Evolutionary conservation across 1,284 basidiomycete species (phyloP), one percentile per base, ranked within the genome.

Genomic region (Puccinia sorghi): DNA sequence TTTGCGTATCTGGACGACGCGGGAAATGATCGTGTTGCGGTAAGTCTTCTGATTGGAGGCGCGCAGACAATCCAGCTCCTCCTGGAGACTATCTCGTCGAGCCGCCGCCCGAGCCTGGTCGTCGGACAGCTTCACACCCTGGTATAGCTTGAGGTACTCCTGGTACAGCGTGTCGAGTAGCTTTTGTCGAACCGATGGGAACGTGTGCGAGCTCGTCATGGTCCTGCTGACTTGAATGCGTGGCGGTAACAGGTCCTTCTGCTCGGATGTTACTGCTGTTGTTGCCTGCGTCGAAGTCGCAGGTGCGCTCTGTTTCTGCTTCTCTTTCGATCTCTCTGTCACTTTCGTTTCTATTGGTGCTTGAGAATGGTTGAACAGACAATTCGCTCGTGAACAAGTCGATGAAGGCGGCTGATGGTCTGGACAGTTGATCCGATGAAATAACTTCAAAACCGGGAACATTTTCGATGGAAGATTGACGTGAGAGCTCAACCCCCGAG

Each of bases 11-110:
- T 90, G 85, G 7, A 90, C 90, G 72, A 91, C 88, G 72, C 89
- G 90, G 67, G 88, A 88, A 63, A 93, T 93, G 37, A 91, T 87
- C 27, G 90, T 90, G 86, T 91, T 90, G 66, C 91, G 89, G 84
- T 94, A 94, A 0, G 92, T 92, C 54, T 88, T 82, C 84, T 92
- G 92, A 74, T 86, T 90, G 0, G 91, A 88, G 80, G 88, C 89
- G 32, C 86, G 86, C 84, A 92, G 92, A 1, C 93, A 87, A 79
- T 92, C 90, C 50, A 89, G 88, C 82, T 94, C 92, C 82, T 93
- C 92, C 71, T 86, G 88, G 12, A 92, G 86, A 1, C 92, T 89
- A 85, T 93, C 91, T 71, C 92, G 89, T 0, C 89, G 86, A 1
- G 91, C 90, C 20, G 92, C 83, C 11, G 20, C 2, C 6, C 64